Base-by-base conservation (phyloP, 192 early-diverging fungal genomes). In the Obelidium mucronatum region DNA sequence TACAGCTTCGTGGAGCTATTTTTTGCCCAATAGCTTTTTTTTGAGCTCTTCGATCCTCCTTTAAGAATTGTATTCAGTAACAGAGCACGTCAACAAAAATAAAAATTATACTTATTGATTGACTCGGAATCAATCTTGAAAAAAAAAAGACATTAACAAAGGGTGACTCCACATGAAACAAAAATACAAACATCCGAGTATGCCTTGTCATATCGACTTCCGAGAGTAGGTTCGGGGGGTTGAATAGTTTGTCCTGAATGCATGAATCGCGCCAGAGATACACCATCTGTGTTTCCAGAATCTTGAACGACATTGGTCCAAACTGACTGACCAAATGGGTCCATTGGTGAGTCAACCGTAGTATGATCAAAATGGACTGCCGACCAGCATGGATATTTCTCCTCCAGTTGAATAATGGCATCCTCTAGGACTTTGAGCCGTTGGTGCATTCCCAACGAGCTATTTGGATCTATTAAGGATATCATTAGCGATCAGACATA, bases 341-440 rank as follows among this genome's bases (percentile, higher is more conserved):
- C 72, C 22, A 40, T 35, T 28, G 30, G 13, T 4, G 11, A 17
- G 6, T 34, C 58, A n/a, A 13, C 24, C 5, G 54, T 22, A 13
- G 42, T n/a, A 44, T 74, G 72, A 35, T 74, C 52, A 70, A 94
- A 94, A 68, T 94, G 87, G 37, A 90, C 71, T 0, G 92, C 88
- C 4, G 92, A 84, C 93, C 93, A 94, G 3, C 85, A 76, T 17
- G 94, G 94, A 80, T 92, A 90, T 72, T 92, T 87, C 3, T 87
- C 77, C 62, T 95, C 94, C 24, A 94, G 73, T 51, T 86, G 79
- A 73, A 94, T 92, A 40, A 95, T 82, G 34, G 86, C 87, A 62
- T 93, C 88, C 76, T 95, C 94, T 28, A 95, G 73, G 30, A 90
- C 85, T 67, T 89, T 83, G 44, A 95, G 84, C n/a, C 92, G 82